Conservation (phyloP, 1,284 basidiomycete species). For the Trichosporon coremiiforme region DNA sequence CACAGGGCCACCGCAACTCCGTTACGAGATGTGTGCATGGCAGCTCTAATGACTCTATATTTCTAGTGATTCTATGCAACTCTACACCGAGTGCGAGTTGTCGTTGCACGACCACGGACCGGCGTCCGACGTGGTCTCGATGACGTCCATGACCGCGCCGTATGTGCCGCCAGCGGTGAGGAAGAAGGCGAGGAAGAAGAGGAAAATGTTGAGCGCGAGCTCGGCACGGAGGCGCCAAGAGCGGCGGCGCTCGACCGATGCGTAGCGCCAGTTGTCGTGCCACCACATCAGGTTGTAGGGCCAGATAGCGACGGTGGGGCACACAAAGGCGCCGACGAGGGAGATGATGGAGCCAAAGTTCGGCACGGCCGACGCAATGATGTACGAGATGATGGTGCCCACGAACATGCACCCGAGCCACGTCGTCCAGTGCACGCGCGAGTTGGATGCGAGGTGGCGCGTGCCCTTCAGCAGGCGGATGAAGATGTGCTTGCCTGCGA, state of each 20-base stretch:
- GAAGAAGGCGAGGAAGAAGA: conserved; percentile 42
- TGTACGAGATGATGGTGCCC: conserved; percentile 25
- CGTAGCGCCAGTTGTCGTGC: conserved; percentile 24
- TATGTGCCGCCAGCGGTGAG: conserved; percentile 28
- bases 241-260: neutral
- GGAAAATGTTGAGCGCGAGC: conserved; percentile 33
- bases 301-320: conserved; percentile 22
- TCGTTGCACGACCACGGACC: conserved; percentile 40
- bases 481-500: conserved; percentile 65
- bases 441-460: conserved; percentile 64
- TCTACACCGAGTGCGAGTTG: conserved; percentile 28
- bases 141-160: conserved; percentile 26
- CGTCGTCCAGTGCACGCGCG: conserved; percentile 62
- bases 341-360: conserved; percentile 24
- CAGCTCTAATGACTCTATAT: neutral
- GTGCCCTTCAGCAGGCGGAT: conserved; percentile 64
- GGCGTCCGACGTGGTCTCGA: conserved; percentile 30
- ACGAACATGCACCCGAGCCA: conserved; percentile 58
- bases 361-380: conserved; percentile 34
- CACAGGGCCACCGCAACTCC: no score
- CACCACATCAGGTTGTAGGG: conserved; percentile 23
- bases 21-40: neutral
- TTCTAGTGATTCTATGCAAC: neutral
- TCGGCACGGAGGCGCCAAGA: conserved; percentile 9
- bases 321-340: conserved; percentile 24